Evolutionary conservation across 75 land plant species (phyloP).

Genomic region (Isoetes taiwanensis): DNA sequence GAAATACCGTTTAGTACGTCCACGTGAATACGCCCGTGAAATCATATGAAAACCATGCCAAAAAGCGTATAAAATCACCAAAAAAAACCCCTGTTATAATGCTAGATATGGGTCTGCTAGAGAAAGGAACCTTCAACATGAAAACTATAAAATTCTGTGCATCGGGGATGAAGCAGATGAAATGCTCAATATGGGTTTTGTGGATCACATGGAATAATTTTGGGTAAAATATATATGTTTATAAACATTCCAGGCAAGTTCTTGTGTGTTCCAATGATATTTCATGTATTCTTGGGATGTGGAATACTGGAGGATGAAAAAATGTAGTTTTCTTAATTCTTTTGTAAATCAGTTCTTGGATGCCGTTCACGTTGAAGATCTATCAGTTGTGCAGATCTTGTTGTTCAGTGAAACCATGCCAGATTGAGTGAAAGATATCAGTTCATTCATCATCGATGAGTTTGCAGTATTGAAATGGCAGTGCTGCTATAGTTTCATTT

Average conservation of each 20-base stretch:
- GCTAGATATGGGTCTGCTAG: slow-evolving; percentile 81
- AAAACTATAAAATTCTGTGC: slow-evolving; percentile 66
- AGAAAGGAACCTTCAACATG: slow-evolving; percentile 61
- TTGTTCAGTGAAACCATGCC: slow-evolving; percentile 97
- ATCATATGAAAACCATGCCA: too few species aligned
- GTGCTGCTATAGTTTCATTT: too few species aligned
- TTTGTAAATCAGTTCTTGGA: too few species aligned
- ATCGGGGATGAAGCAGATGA: slow-evolving; percentile 99
- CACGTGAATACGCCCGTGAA: too few species aligned
- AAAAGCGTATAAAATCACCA: too few species aligned
- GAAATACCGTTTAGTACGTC: too few species aligned
- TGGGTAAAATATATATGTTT: slow-evolving; percentile 42
- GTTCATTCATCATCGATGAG: slow-evolving; percentile 2
- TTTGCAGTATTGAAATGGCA: too few species aligned
- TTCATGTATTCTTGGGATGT: too few species aligned
- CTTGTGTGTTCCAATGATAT: not conserved
- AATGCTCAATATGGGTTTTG: slow-evolving; percentile 98
- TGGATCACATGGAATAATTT: slow-evolving; percentile 88
- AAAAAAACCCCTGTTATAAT: too few species aligned
- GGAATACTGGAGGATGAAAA: too few species aligned
- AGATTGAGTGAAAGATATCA: slow-evolving; percentile 71
- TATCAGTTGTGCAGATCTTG: slow-evolving; percentile 71
- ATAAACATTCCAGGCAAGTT: not conserved
- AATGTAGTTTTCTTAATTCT: too few species aligned
- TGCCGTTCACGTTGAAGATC: slow-evolving; percentile 74